Conservation (phyloP, 2,329 filamentous ascomycete species). For the Monilinia fructigena region DNA sequence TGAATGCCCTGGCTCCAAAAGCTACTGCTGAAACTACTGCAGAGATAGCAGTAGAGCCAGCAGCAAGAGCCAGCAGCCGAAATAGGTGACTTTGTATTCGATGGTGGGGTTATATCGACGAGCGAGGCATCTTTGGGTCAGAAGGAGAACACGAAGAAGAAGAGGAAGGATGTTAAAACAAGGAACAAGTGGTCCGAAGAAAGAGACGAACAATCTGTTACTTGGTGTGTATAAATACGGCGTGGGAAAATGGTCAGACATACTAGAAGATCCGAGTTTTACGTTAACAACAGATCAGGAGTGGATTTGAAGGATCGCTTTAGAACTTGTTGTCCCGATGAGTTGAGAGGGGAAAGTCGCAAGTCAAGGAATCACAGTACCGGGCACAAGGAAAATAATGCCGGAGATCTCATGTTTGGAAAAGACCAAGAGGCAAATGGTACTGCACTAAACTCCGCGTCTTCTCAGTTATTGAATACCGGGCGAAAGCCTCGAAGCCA, state of each 20-base stretch:
- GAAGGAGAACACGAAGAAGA: slow-evolving; percentile 45
- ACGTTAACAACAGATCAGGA: slow-evolving; percentile 58
- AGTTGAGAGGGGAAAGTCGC: slow-evolving; percentile 50
- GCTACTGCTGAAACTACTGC: slow-evolving; percentile 25
- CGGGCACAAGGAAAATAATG: slow-evolving; percentile 10
- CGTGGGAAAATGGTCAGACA: slow-evolving; percentile 64
- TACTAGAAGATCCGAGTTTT: slow-evolving; percentile 60
- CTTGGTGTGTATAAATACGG: slow-evolving; percentile 62
- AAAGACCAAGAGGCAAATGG: slow-evolving; percentile 28
- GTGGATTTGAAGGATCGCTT: slow-evolving; percentile 66
- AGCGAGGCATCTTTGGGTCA: slow-evolving; percentile 12
- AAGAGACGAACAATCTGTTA: slow-evolving; percentile 62
- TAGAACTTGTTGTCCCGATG: slow-evolving; percentile 62
- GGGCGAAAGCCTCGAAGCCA: slow-evolving; percentile 54
- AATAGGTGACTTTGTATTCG: slow-evolving; percentile 15
- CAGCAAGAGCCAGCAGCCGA: too few relatives aligned
- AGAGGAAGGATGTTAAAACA: slow-evolving; percentile 56
- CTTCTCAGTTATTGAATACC: slow-evolving; percentile 27
- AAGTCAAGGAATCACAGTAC: neutral
- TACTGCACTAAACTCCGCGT: slow-evolving; percentile 34
- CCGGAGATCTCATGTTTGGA: slow-evolving; percentile 46
- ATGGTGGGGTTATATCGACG: neutral
- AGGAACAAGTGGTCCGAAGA: slow-evolving; percentile 64
- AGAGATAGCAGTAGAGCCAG: too few relatives aligned
- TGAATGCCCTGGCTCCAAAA: slow-evolving; percentile 36